phyloP scores from a whole-genome alignment of 2,329 filamentous ascomycete species.

The Colletotrichum coccodes region DNA sequence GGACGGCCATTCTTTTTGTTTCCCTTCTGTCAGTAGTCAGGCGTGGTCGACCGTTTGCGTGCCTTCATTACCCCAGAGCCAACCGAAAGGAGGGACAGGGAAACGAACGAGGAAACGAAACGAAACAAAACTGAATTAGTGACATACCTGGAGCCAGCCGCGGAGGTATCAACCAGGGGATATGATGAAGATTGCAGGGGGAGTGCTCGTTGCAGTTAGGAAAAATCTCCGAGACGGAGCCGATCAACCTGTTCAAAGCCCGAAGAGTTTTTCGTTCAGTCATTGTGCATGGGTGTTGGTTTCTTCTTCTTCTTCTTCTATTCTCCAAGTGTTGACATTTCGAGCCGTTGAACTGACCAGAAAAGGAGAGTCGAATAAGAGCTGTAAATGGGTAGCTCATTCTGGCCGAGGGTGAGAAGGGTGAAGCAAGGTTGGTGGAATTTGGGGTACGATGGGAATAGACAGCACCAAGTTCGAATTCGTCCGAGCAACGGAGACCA shows the following conservation, averaged over 20 bases:
- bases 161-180: slow-evolving; percentile 13
- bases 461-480: not conserved
- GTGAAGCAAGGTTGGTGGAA: not conserved
- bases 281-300: slow-evolving; percentile 13
- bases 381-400: not conserved
- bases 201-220: slow-evolving; percentile 17
- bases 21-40: not conserved
- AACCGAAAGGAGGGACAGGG: slow-evolving; percentile 15
- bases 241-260: slow-evolving; percentile 8
- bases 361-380: too few relatives aligned
- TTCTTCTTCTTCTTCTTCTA: too few relatives aligned
- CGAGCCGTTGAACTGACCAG: not conserved
- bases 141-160: slow-evolving; percentile 14
- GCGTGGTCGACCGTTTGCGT: slow-evolving; percentile 2
- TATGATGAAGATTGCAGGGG: slow-evolving; percentile 27
- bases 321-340: not conserved
- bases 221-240: slow-evolving; percentile 32
- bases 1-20: not conserved
- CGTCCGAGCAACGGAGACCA: slow-evolving; percentile 13
- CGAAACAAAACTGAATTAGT: slow-evolving; percentile 27
- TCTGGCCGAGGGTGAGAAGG: not conserved
- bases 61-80: slow-evolving; percentile 24
- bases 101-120: slow-evolving; percentile 25
- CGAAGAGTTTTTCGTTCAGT: slow-evolving; percentile 26
- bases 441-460: not conserved